Evolutionary conservation across 495 filamentous ascomycete species (phyloP), one percentile per base, ranked within the genome.

Genomic region (Cladorrhinum samala): DNA sequence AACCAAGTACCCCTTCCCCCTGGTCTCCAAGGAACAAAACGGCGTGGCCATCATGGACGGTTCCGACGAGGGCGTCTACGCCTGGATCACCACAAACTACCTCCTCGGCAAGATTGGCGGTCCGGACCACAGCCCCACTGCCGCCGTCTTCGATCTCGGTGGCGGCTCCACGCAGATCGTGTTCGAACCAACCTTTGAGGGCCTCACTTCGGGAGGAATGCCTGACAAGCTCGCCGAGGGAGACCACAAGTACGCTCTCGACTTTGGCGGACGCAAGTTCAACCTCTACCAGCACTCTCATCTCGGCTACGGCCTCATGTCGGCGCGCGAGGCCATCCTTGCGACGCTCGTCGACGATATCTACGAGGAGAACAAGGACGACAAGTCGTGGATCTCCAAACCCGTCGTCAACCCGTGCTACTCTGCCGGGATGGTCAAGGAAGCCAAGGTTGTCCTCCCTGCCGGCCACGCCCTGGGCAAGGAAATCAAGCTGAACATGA

Each of bases 51-150:
- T 97, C 56, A 97, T 98, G 92, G 90, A 94, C 61, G 93, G 93
- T 59, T 87, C 84, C 14, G 85, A 96, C 57, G 93, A 98, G 70
- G 81, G 94, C 68, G 93, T 98, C n/a, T 98, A 95, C 61, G 94
- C 93, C 49, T 98, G 93, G 93, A 95, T 98, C 68, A 98, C 93
- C 2, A 91, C 88, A 53, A 98, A 98, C 73, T 98, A 97, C 72
- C 84, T 98, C 38, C 83, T 97, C 17, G 92, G 91, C 49, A 98
- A 96, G 75, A 97, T 97, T 63, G 94, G 93, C 59, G 88, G 87
- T 19, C 87, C 89, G 5, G 91, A 95, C 59, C 82, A 94, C 60
- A 88, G 80, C 50, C 86, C 87, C 13, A 97, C 93, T 2, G 93
- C 92, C 39, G 93, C 93, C 24, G 79, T 97, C 52, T 95, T 98